These are phyloP conservation scores for Prunella vulgaris DNA, from an alignment of 257 asterid species.

Conservation along the genomic window DNA sequence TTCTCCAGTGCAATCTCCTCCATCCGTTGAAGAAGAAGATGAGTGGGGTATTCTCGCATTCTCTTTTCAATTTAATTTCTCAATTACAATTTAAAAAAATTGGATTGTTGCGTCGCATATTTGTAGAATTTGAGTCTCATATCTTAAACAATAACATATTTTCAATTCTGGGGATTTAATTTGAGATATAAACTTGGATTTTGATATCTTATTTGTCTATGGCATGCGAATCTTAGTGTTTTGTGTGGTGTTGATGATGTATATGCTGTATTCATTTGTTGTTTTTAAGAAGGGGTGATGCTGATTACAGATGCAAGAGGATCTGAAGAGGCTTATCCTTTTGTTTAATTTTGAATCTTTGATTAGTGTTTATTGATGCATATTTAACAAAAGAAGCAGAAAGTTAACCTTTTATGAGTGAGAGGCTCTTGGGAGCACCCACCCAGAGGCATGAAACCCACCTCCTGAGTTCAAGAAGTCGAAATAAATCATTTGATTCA, in stretches of 20 bases:
- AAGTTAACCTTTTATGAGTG: no score
- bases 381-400: not conserved
- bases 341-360: not conserved
- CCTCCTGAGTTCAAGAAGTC: no score
- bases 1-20: conserved; percentile 39
- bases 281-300: not conserved
- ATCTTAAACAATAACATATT: not conserved
- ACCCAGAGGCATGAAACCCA: no score
- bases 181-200: not conserved
- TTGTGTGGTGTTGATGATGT: not conserved
- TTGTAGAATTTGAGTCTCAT: not conserved
- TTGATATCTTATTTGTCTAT: not conserved
- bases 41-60: conserved; percentile 39
- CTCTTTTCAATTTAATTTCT: not conserved
- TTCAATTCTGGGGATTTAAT: not conserved
- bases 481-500: no score
- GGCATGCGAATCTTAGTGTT: not conserved
- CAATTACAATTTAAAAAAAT: no score
- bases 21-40: conserved; percentile 52
- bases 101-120: no score
- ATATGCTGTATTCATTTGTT: not conserved
- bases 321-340: not conserved
- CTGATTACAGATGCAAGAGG: not conserved
- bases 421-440: no score
- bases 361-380: not conserved